Evolutionary conservation across 495 filamentous ascomycete species (phyloP), one percentile per base, ranked within the genome.

Genomic region (Podospora conica): DNA sequence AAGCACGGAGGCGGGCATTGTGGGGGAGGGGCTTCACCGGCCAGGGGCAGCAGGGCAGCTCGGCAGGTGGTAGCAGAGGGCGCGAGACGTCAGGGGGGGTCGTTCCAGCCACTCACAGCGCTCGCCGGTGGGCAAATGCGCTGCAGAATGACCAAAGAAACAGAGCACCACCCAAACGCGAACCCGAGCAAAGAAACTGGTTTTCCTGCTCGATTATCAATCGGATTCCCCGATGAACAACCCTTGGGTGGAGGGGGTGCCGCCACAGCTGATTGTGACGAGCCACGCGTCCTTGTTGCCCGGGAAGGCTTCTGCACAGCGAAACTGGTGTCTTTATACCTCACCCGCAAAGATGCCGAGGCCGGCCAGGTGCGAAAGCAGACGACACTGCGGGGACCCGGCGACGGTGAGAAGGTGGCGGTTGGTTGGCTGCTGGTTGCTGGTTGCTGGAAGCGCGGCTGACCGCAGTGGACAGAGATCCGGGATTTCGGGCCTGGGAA

Each of bases 1-100:
- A 53, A 77, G 61, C 72, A 74, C 48, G 55, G 74, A 74, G 60
- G 67, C 69, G 2, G 75, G 70, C 75, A 77, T 77, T 55, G 55
- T 69, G 53, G 18, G 40, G 66, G 58, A 60, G 55, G 48, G 53
- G 54, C 62, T 58, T 59, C 59, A 54, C 55, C 60, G 23, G 64
- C 21, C 61, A 23, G 55, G 62, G 54, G 8, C 40, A 48, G 40
- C 40, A n/a, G 7, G 58, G 61, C 53, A 23, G 55, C 24, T 3
- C 56, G 65, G 70, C 63, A 69, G 66, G 64, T 48, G 69, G 71
- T 31, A 65, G 29, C 53, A 27, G 58, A 64, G 58, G 53, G 58
- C 48, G 60, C 62, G 25, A 63, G 56, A 68, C 69, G 69, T 71
- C 68, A 70, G 68, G 64, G 55, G 64, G 55, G 28, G 3, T 22